phyloP scores from a whole-genome alignment of 202 grass and related monocot genomes.

The Zoysia matrella region DNA sequence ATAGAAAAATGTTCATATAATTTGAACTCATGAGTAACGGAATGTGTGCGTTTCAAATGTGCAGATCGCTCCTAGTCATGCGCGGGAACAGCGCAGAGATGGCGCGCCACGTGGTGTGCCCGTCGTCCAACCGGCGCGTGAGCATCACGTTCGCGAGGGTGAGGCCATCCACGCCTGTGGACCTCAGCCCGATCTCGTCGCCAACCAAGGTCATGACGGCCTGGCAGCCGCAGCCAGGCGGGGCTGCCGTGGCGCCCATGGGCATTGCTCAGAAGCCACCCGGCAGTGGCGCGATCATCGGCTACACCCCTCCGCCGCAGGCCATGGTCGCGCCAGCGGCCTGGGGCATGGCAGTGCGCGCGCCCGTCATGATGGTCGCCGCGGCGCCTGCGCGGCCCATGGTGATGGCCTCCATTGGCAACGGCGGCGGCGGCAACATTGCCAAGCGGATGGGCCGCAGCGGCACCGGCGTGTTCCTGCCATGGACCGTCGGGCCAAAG shows the following conservation, averaged over 20 bases:
- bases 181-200: constrained; percentile 60
- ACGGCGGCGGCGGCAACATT: constrained; percentile 29
- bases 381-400: constrained; percentile 56
- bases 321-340: constrained; percentile 65
- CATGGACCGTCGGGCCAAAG: constrained; percentile 91
- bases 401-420: constrained; percentile 47
- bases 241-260: constrained; percentile 7
- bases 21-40: not conserved
- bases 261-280: constrained; percentile 46
- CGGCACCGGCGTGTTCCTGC: constrained; percentile 97
- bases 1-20: not conserved
- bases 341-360: constrained; percentile 75
- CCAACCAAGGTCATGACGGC: constrained; percentile 77
- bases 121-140: constrained; percentile 75
- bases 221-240: constrained; percentile 63
- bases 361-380: constrained; percentile 72
- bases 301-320: constrained; percentile 63
- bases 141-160: constrained; percentile 90
- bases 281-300: constrained; percentile 38
- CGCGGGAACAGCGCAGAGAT: constrained; percentile 98
- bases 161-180: constrained; percentile 57
- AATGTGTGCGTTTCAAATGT: not conserved
- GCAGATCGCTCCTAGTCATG: constrained; percentile 95
- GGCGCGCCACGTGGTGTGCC: constrained; percentile 90
- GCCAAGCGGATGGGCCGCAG: constrained; percentile 65